Evolutionary conservation across 169 alveolate species (phyloP), one percentile per base, ranked within the genome.

Genomic region (Condylostoma magnum): DNA sequence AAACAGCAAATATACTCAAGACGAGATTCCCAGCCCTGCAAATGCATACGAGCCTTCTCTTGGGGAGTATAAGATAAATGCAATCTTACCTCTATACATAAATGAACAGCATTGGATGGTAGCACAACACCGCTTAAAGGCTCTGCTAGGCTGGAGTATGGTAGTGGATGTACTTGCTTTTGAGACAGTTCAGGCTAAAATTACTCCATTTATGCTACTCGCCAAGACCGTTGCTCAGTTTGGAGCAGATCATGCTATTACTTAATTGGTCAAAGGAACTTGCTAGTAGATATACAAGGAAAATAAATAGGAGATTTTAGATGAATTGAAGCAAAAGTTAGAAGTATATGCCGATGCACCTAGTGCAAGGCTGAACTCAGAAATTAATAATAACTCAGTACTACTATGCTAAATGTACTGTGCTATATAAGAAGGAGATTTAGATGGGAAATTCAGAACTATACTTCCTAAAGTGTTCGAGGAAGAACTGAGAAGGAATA

Each of bases 71-170:
- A 38, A 31, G 4, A 34, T 63, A 3, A 63, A 63, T 25, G 73
- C 58, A 18, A 57, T 63, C 43, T 12, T 63, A 28, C 73, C 73
- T 1, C 38, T 63, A 1, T 63, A 63, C 38, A 63, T 63, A n/a
- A 63, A 63, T 41, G 58, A 37, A 41, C 58, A 63, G 58, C 73
- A 63, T 28, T 63, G 73, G 73, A 36, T 43, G 46, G 27, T 63
- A 1, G 73, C 73, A 4, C 22, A 41, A 2, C 57, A 27, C 4
- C 22, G 73, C 10, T 12, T 63, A 25, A 63, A 44, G 38, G 58
- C 34, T 2, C 38, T 63, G 73, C 38, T 63, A 27, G 73, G 58
- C n/a, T 63, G 73, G 73, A 46, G 46, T 22, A 63, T 63, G 12
- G 46, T 57, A 6, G 73, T 63, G 25, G 73, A 63, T n/a, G 73